phyloP scores from a whole-genome alignment of 306 rosid genomes.

The Lotus japonicus region DNA sequence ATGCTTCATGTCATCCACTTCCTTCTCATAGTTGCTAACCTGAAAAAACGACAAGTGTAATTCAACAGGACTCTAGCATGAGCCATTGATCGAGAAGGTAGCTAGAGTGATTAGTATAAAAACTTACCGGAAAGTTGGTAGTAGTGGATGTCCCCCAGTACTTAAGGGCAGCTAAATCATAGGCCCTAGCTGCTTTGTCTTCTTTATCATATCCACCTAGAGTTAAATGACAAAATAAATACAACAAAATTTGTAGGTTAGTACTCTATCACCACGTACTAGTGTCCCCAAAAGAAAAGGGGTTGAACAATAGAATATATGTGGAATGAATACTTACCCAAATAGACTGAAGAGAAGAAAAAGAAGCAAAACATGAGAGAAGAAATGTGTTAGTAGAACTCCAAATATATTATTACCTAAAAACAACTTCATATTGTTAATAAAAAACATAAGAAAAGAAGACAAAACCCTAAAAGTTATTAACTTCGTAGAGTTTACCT shows the following conservation, averaged over 20 bases:
- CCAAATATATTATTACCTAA: background rate
- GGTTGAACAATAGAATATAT: no score
- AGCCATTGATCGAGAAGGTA: background rate
- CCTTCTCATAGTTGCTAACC: slow-evolving; percentile 93
- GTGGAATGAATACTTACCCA: slow-evolving; percentile 35
- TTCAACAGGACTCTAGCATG: background rate
- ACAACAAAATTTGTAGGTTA: background rate
- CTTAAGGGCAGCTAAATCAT: slow-evolving; percentile 86
- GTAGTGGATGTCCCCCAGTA: slow-evolving; percentile 94
- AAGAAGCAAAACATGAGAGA: background rate
- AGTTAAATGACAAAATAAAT: background rate
- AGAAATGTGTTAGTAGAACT: background rate
- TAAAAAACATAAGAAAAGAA: background rate
- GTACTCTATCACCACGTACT: background rate
- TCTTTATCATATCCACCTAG: slow-evolving; percentile 91
- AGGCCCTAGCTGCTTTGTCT: slow-evolving; percentile 91
- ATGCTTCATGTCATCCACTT: slow-evolving; percentile 93
- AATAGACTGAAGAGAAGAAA: slow-evolving; percentile 44
- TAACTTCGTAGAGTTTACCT: slow-evolving; percentile 2
- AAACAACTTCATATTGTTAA: background rate
- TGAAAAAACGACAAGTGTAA: slow-evolving; percentile 15
- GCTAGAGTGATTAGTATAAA: no score
- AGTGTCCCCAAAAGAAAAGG: background rate
- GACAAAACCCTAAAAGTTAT: background rate
- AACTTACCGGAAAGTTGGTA: slow-evolving; percentile 77